A percentile compares a stretch with the other conserved stretches of the same genome.
These are phyloP conservation scores for Cyclotella kingstonii DNA, from an alignment of 108 stramenopile genomes.

Conservation along the genomic window DNA sequence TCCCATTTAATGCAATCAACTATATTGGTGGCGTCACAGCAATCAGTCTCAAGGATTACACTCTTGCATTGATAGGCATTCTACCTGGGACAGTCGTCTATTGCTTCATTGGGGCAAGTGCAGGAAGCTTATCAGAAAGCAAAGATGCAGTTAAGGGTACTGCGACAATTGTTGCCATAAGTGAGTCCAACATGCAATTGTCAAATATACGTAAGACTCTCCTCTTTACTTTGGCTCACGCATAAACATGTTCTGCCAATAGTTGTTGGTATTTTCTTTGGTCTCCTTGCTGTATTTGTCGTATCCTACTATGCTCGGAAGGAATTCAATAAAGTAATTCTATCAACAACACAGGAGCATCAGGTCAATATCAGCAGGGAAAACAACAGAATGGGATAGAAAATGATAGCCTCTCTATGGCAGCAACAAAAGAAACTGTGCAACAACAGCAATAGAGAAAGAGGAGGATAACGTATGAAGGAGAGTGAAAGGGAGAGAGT, in stretches of 20 bases:
- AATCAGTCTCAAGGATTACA: constrained; percentile 47
- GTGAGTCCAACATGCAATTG: neutral
- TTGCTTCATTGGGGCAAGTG: constrained; percentile 75
- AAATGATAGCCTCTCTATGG: no score
- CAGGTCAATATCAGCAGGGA: no score
- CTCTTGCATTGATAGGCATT: constrained; percentile 54
- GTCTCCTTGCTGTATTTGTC: constrained; percentile 52
- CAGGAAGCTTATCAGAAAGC: constrained; percentile 55
- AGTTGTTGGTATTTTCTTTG: constrained; percentile 58
- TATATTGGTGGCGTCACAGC: constrained; percentile 67
- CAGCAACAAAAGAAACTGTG: no score
- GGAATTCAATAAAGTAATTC: constrained; percentile 66
- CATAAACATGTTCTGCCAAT: neutral
- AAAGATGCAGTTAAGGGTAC: constrained; percentile 24
- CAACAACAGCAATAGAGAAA: no score
- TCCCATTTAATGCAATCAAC: constrained; percentile 72
- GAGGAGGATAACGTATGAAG: no score
- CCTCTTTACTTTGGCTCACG: neutral
- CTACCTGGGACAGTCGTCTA: constrained; percentile 74
- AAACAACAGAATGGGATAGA: no score
- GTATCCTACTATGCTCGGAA: constrained; percentile 71
- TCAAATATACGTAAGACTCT: neutral
- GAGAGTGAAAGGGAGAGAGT: no score
- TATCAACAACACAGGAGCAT: no score
- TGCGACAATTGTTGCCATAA: constrained; percentile 26